These are phyloP conservation scores for Claviceps citrina DNA, from an alignment of 2,329 filamentous ascomycete species.

Conservation along the genomic window DNA sequence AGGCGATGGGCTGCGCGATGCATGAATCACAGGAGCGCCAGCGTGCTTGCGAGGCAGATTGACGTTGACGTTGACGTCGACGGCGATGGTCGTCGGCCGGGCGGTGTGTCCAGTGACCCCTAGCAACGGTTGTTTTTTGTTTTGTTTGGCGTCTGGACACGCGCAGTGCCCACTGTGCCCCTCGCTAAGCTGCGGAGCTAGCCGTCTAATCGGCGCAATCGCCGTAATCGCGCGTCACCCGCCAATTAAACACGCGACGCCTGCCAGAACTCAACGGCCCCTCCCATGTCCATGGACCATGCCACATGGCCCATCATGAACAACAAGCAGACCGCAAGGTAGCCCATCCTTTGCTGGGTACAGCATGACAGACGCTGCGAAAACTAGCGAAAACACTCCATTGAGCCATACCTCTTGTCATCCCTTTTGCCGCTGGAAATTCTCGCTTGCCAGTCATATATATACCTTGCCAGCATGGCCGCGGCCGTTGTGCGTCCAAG, in stretches of 20 bases:
- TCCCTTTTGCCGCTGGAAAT: neutral
- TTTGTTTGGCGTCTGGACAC: slow-evolving; percentile 18
- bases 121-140: slow-evolving; percentile 19
- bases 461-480: slow-evolving; percentile 3
- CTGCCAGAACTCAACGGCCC: neutral
- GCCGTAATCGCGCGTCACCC: slow-evolving; percentile 4
- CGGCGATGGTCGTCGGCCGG: neutral
- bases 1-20: no score
- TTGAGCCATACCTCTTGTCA: no score
- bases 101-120: slow-evolving; percentile 8
- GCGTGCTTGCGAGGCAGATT: no score
- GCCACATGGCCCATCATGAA: neutral
- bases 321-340: neutral
- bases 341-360: neutral
- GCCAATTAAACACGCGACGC: slow-evolving; percentile 1
- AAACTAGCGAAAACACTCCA: no score
- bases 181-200: no score
- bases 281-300: no score
- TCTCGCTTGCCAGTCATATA: no score
- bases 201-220: no score
- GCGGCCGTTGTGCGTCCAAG: neutral
- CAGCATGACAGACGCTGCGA: no score
- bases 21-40: no score
- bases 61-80: neutral
- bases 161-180: no score